Percentiles rank a stretch among this genome's conserved stretches.
Conservation (phyloP, 1,139 yeast genomes). For the Lipomyces yarrowii region DNA sequence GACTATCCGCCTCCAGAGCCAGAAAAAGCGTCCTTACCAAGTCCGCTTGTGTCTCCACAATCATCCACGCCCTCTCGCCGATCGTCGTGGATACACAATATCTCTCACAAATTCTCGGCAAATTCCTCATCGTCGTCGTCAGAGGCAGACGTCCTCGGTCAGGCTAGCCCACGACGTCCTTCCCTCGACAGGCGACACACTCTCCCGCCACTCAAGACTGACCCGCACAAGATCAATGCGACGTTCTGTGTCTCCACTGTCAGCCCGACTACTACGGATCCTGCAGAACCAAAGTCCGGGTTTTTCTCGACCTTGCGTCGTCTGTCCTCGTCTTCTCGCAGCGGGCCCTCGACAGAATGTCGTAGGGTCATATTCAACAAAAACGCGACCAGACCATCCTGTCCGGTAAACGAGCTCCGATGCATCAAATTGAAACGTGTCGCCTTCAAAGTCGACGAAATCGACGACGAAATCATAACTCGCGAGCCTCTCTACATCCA, state of each 20-base stretch:
- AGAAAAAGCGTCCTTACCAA: not conserved
- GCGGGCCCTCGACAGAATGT: constrained; percentile 2
- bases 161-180: not conserved
- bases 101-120: constrained; percentile 7
- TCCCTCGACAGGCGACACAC: not conserved
- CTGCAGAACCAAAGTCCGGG: not conserved
- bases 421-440: constrained; percentile 21
- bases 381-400: constrained; percentile 18
- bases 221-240: not conserved
- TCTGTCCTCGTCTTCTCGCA: constrained; percentile 13
- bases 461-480: constrained; percentile 26
- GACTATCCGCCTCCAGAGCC: not conserved
- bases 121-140: not conserved
- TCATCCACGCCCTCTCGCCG: constrained; percentile 8
- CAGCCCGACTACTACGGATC: not conserved
- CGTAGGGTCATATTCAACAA: constrained; percentile 27
- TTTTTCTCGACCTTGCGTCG: constrained; percentile 18
- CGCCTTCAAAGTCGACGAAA: constrained; percentile 29
- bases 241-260: not conserved
- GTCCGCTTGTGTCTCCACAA: not conserved
- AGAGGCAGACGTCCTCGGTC: not conserved
- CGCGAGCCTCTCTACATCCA: constrained; percentile 28
- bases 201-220: not conserved
- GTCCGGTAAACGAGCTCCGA: constrained; percentile 25
- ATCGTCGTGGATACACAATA: constrained; percentile 19